These are phyloP conservation scores for Dissophora globulifera DNA, from an alignment of 192 early-diverging fungal genomes.

Conservation along the genomic window DNA sequence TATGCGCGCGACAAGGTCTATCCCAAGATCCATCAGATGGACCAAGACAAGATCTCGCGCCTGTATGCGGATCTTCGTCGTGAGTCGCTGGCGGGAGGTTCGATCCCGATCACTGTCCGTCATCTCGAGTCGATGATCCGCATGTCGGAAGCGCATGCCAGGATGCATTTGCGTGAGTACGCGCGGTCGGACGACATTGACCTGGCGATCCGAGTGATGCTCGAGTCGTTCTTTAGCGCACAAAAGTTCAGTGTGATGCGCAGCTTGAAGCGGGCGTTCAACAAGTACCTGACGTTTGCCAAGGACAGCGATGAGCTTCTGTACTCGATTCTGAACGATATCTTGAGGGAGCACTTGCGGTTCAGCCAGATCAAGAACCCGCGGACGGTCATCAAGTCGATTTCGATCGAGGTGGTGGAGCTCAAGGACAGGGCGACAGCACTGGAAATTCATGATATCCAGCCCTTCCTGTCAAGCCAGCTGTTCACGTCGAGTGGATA, in stretches of 20 bases:
- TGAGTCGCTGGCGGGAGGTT: constrained; percentile 79
- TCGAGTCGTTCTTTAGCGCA: constrained; percentile 90
- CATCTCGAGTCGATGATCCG: constrained; percentile 90
- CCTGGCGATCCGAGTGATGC: constrained; percentile 88
- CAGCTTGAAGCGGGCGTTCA: constrained; percentile 79
- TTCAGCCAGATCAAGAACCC: constrained; percentile 74
- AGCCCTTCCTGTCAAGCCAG: constrained; percentile 66
- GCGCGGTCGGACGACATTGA: constrained; percentile 93
- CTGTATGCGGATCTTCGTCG: constrained; percentile 93
- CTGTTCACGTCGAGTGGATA: constrained; percentile 61
- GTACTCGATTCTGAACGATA: constrained; percentile 75
- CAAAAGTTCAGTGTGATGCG: constrained; percentile 95
- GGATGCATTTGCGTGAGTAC: constrained; percentile 94
- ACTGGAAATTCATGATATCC: constrained; percentile 72
- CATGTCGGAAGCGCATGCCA: constrained; percentile 88
- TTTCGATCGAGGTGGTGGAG: constrained; percentile 72
- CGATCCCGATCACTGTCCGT: constrained; percentile 89
- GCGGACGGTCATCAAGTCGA: constrained; percentile 61
- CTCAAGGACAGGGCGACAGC: constrained; percentile 69
- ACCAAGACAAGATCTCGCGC: constrained; percentile 87
- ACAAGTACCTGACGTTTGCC: constrained; percentile 81
- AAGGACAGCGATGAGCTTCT: constrained; percentile 87
- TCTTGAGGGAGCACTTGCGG: constrained; percentile 80
- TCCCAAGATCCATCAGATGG: constrained; percentile 85
- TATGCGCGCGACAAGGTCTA: constrained; percentile 81